phyloP scores from a whole-genome alignment of 208 protist genomes.

The Crithidia brevicula region DNA sequence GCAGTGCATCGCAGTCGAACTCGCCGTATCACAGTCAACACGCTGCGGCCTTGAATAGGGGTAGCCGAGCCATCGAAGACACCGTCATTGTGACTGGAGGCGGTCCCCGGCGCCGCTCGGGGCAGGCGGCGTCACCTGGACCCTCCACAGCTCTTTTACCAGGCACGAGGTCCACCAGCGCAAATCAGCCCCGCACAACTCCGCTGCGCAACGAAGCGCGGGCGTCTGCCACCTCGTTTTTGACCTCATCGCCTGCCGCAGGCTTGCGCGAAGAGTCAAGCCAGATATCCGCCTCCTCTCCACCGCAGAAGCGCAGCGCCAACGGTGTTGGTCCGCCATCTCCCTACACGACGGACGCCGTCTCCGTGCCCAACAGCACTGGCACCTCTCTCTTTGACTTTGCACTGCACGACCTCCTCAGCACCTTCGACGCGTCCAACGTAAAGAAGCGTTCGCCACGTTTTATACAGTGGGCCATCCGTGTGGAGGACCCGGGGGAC shows the following conservation, averaged over 20 bases:
- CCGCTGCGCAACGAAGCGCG: neutral
- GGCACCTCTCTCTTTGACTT: slow-evolving; percentile 80
- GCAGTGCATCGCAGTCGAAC: neutral
- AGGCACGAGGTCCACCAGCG: neutral
- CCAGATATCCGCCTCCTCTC: neutral
- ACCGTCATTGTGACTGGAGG: slow-evolving; percentile 1
- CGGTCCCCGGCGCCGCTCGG: neutral
- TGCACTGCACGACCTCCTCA: slow-evolving; percentile 62
- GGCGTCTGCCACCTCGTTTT: neutral
- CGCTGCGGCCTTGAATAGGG: neutral
- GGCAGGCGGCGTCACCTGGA: neutral
- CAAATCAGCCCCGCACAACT: neutral
- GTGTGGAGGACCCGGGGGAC: slow-evolving; percentile 78
- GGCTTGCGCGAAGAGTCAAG: slow-evolving; percentile 12
- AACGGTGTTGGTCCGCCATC: slow-evolving; percentile 3
- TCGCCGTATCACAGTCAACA: slow-evolving; percentile 21
- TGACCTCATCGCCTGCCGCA: neutral
- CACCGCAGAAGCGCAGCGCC: slow-evolving; percentile 10
- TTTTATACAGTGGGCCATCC: slow-evolving; percentile 66
- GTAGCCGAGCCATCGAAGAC: slow-evolving; percentile 2
- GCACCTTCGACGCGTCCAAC: slow-evolving; percentile 24
- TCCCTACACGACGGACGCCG: slow-evolving; percentile 22
- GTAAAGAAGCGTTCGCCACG: slow-evolving; percentile 25
- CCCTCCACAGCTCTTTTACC: neutral
- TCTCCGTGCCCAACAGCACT: slow-evolving; percentile 62